Conservation (phyloP, 192 early-diverging fungal genomes). For the Dispira simplex region DNA sequence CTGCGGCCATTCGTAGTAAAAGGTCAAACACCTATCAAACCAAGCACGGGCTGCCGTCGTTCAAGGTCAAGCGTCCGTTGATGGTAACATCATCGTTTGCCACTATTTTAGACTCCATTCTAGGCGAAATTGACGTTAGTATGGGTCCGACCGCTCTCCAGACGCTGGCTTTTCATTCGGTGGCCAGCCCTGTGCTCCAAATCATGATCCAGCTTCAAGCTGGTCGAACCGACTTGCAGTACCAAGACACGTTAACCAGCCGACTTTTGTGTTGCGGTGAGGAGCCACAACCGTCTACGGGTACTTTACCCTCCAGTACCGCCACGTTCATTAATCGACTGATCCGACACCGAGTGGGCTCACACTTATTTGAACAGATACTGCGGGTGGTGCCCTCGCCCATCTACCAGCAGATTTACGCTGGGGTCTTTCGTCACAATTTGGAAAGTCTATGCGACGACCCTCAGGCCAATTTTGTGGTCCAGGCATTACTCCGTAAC, state of each 20-base stretch:
- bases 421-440: constrained; percentile 42
- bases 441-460: constrained; percentile 45
- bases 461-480: constrained; percentile 69
- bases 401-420: constrained; percentile 47
- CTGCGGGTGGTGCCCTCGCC: constrained; percentile 29
- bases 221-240: constrained; percentile 11
- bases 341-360: constrained; percentile 54
- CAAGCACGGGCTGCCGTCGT: constrained; percentile 6
- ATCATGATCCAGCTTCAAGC: constrained; percentile 22
- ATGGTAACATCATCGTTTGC: constrained; percentile 48
- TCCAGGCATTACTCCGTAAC: constrained; percentile 55
- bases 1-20: constrained; percentile 51
- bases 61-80: constrained; percentile 11
- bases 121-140: constrained; percentile 28
- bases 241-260: constrained; percentile 30
- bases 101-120: constrained; percentile 33
- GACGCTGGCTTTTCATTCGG: constrained; percentile 38
- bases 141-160: constrained; percentile 34
- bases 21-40: constrained; percentile 48
- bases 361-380: constrained; percentile 65
- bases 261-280: constrained; percentile 32
- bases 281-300: constrained; percentile 11
- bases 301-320: constrained; percentile 23
- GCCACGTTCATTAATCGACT: constrained; percentile 38
- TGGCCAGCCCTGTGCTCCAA: constrained; percentile 73